Conservation (phyloP, 2,329 filamentous ascomycete species). For the Fusarium sp. region DNA sequence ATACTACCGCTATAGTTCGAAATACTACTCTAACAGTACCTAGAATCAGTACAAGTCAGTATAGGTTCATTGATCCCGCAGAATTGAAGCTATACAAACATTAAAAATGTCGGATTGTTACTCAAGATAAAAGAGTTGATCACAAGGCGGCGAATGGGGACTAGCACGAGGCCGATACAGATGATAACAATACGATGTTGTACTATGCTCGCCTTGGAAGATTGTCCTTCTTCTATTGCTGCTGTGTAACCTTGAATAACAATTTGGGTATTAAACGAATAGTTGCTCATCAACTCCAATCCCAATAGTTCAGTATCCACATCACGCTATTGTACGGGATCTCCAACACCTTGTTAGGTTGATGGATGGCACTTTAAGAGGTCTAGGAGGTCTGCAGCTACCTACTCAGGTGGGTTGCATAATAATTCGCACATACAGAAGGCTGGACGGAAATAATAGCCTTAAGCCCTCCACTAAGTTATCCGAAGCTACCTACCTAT, state of each 20-base stretch:
- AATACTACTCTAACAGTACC: not conserved
- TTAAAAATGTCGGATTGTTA: not conserved
- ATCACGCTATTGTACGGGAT: slow-evolving; percentile 8
- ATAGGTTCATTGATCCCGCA: not conserved
- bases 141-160: not conserved
- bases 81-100: not conserved
- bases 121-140: not conserved
- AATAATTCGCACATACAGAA: too few species aligned
- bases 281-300: not conserved
- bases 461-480: too few species aligned
- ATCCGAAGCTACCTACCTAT: too few species aligned
- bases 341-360: not conserved
- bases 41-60: not conserved
- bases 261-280: not conserved
- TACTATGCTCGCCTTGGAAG: not conserved
- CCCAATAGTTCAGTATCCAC: not conserved
- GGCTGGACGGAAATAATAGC: too few species aligned
- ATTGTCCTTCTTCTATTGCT: not conserved
- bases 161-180: not conserved
- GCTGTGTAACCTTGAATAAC: not conserved
- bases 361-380: not conserved
- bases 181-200: not conserved
- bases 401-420: too few species aligned
- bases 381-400: not conserved
- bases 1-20: not conserved